Conservation (phyloP, 2,329 filamentous ascomycete species). For the Hymenoscyphus scutula region DNA sequence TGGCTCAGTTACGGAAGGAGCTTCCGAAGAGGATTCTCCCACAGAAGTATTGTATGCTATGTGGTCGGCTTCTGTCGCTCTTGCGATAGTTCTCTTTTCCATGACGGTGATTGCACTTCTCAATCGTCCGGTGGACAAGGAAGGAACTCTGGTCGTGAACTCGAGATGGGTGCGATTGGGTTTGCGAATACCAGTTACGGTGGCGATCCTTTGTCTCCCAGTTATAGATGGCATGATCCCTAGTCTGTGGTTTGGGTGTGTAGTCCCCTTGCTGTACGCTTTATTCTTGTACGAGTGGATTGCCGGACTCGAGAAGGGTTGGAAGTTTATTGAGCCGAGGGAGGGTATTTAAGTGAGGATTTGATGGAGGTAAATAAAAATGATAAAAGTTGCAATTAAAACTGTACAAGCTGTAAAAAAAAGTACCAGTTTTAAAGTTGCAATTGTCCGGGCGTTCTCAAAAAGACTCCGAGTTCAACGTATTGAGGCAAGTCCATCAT, state of each 20-base stretch:
- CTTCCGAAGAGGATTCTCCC: neutral
- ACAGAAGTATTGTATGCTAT: constrained; percentile 9
- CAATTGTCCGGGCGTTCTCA: too few relatives aligned
- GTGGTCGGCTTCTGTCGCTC: constrained; percentile 21
- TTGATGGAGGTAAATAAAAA: neutral
- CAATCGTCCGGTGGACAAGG: constrained; percentile 19
- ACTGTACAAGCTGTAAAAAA: neutral
- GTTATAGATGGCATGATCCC: constrained; percentile 7
- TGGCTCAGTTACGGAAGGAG: neutral
- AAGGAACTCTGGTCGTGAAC: constrained; percentile 18
- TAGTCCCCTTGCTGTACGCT: constrained; percentile 13
- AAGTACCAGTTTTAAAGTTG: too few relatives aligned
- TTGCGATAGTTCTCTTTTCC: constrained; percentile 11
- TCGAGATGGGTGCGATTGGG: constrained; percentile 19
- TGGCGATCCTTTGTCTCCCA: constrained; percentile 18
- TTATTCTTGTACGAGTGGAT: constrained; percentile 22
- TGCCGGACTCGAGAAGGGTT: constrained; percentile 19
- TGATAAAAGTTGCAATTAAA: neutral
- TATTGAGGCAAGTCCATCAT: too few relatives aligned
- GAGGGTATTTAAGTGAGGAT: neutral
- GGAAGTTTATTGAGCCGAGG: constrained; percentile 17
- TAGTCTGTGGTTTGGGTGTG: constrained; percentile 14
- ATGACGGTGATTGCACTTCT: constrained; percentile 21
- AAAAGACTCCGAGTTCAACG: too few relatives aligned
- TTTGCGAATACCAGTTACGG: constrained; percentile 14